These are phyloP conservation scores for Aspergillus diversus DNA, from an alignment of 495 filamentous ascomycete species.

Conservation along the genomic window DNA sequence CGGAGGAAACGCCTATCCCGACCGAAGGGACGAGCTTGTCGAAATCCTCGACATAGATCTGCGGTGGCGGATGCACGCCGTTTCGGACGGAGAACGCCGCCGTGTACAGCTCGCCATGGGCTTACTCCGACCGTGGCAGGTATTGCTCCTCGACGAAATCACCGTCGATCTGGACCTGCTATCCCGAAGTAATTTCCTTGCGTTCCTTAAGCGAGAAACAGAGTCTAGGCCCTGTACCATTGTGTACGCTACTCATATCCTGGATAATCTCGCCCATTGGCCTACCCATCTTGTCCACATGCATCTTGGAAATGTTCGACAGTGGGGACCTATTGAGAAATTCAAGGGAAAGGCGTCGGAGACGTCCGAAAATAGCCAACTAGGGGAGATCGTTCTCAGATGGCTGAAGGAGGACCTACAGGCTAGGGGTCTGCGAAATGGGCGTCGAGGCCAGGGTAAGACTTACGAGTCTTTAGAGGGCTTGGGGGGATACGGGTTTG, in stretches of 20 bases:
- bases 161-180: slow-evolving; percentile 95
- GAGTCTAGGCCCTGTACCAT: slow-evolving; percentile 81
- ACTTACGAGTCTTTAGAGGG: slow-evolving; percentile 68
- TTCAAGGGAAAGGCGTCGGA: slow-evolving; percentile 50
- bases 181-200: slow-evolving; percentile 80
- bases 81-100: slow-evolving; percentile 87
- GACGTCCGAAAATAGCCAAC: slow-evolving; percentile 64
- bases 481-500: slow-evolving; percentile 80
- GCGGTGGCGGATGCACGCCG: slow-evolving; percentile 91
- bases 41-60: slow-evolving; percentile 89
- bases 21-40: slow-evolving; percentile 83
- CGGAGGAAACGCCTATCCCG: slow-evolving; percentile 80
- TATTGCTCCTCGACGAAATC: slow-evolving; percentile 93
- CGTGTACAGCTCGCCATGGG: slow-evolving; percentile 97
- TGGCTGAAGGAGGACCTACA: slow-evolving; percentile 86
- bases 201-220: slow-evolving; percentile 85
- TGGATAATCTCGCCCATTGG: slow-evolving; percentile 92
- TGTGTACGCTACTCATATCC: slow-evolving; percentile 96
- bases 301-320: slow-evolving; percentile 82
- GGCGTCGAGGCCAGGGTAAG: slow-evolving; percentile 63
- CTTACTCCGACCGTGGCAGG: slow-evolving; percentile 86
- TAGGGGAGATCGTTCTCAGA: slow-evolving; percentile 82
- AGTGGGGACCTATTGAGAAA: slow-evolving; percentile 72
- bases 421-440: slow-evolving; percentile 76
- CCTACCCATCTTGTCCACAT: slow-evolving; percentile 95